Conservation (phyloP, 192 early-diverging fungal species). For the Phlyctochytrium planicorne region DNA sequence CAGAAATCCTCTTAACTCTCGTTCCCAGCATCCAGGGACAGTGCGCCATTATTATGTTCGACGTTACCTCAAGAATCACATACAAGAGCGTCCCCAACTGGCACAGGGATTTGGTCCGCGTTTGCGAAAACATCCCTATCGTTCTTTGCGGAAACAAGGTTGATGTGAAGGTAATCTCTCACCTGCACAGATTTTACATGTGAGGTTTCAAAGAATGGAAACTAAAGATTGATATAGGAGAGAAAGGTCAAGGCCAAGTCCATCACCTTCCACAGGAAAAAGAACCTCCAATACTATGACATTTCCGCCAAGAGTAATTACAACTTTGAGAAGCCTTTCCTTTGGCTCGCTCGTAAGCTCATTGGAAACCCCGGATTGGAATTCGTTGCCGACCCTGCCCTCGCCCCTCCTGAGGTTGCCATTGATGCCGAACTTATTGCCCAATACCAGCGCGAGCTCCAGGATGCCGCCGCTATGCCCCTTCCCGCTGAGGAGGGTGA, state of each 20-base stretch:
- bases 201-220: no score
- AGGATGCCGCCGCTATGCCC: slow-evolving; percentile 74
- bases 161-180: slow-evolving; percentile 85
- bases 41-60: slow-evolving; percentile 99
- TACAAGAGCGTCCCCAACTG: slow-evolving; percentile 99
- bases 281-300: slow-evolving; percentile 99
- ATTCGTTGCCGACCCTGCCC: slow-evolving; percentile 95
- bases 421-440: slow-evolving; percentile 77
- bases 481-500: slow-evolving; percentile 79
- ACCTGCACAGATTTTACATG: not conserved
- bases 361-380: slow-evolving; percentile 90
- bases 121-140: slow-evolving; percentile 99
- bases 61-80: slow-evolving; percentile 98
- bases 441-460: slow-evolving; percentile 80
- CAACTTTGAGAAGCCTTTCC: slow-evolving; percentile 99
- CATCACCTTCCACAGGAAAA: slow-evolving; percentile 99
- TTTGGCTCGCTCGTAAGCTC: slow-evolving; percentile 99
- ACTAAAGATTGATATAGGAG: slow-evolving; percentile 53
- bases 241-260: slow-evolving; percentile 99
- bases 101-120: slow-evolving; percentile 98
- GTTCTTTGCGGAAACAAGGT: slow-evolving; percentile 99
- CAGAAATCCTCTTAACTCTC: not conserved
- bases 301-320: slow-evolving; percentile 99
- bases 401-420: slow-evolving; percentile 90
- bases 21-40: slow-evolving; percentile 86